Base-by-base conservation (phyloP, 768 basidiomycete genomes). In the Lentinula sp. region DNA sequence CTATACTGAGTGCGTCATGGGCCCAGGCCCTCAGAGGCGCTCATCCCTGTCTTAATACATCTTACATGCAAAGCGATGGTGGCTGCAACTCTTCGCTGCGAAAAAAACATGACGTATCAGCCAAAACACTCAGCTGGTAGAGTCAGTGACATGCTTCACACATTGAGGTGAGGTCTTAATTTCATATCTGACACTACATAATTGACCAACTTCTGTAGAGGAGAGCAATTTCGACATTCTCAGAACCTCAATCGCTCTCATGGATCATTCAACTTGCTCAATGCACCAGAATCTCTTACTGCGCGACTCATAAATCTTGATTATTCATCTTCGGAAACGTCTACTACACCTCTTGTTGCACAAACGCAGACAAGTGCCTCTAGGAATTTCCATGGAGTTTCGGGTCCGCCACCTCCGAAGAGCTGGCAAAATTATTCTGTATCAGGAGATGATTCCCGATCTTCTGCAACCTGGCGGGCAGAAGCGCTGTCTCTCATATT, bases 181-280 rank as follows among this genome's bases (percentile, higher is more conserved):
- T 60, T 40, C 2, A 43, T 21, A 18, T 23, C n/a, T 48, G 7
- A 21, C 21, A 21, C 8, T 1, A 3, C 21, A 9, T 21, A 46
- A 48, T 4, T 34, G 18, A 51, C 46, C 42, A 31, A 48, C 46
- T n/a, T 54, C 45, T 34, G 3, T 61, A 90, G 88, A 68, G 88
- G 87, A 9, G 89, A 91, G 69, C 85, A 90, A 46, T 89, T 86
- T 61, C 79, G 88, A 57, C 89, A 81, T 63, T 65, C 73, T 39
- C 85, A 83, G 61, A 91, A 91, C 67, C 63, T 81, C 5, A 77
- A 62, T 46, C 67, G 72, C n/a, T 75, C 77, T 35, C 70, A 70
- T 13, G 59, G 68, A 5, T 73, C 76, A 49, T 56, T 76, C 21
- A 75, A 35, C 81, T 80, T 11, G 79, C 80, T 2, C 72, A 85